Conservation (phyloP, 805 yeast species). For the Candida multigemmis region DNA sequence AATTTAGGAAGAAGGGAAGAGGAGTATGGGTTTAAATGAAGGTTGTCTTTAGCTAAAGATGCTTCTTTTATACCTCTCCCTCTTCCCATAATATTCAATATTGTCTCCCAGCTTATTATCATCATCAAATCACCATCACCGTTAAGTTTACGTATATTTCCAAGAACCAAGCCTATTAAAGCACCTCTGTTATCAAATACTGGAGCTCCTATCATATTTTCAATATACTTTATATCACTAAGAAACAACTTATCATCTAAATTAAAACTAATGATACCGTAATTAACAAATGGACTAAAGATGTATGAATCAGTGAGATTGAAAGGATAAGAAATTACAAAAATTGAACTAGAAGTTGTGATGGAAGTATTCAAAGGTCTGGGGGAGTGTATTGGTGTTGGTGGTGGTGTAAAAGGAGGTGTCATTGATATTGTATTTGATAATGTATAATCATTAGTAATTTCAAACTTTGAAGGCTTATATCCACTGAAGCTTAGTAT, state of each 20-base stretch:
- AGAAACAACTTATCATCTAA: too few species aligned
- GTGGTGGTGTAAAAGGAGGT: too few species aligned
- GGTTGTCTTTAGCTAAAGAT: not conserved
- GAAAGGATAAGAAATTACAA: constrained; percentile 15
- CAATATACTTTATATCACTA: constrained; percentile 33
- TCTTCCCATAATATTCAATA: constrained; percentile 4
- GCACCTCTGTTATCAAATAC: constrained; percentile 5
- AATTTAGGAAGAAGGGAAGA: not conserved
- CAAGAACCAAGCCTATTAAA: constrained; percentile 29
- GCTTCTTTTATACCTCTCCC: not conserved
- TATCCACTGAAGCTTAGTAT: too few species aligned
- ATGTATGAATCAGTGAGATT: constrained; percentile 23
- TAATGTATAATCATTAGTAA: too few species aligned
- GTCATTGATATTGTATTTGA: too few species aligned
- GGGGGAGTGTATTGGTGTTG: too few species aligned
- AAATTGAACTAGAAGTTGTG: too few species aligned
- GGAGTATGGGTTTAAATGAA: not conserved
- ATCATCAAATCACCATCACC: constrained; percentile 38
- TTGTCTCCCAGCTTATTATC: constrained; percentile 17
- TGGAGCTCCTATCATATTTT: constrained; percentile 37
- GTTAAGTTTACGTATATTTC: constrained; percentile 25
- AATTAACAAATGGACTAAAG: too few species aligned
- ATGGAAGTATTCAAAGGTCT: too few species aligned
- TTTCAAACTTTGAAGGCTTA: too few species aligned
- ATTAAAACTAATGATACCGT: too few species aligned